phyloP scores from a whole-genome alignment of 2,329 filamentous ascomycete species.

The Ustulina deusta region DNA sequence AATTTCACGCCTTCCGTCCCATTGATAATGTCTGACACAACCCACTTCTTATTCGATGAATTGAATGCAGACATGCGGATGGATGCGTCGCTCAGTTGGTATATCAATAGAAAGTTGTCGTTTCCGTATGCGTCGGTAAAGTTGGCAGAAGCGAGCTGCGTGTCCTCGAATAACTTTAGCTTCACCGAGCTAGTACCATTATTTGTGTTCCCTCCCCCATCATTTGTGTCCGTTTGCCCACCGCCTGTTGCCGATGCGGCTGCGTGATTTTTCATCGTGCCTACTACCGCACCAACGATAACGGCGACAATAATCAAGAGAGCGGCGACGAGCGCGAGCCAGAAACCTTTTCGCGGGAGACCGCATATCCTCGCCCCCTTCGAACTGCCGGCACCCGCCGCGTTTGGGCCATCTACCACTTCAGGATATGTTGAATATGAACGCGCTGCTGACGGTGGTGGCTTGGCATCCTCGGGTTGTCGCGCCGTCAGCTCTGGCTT shows the following conservation, averaged over 20 bases:
- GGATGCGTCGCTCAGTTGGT: slow-evolving; percentile 47
- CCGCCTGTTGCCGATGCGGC: background rate
- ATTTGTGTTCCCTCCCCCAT: background rate
- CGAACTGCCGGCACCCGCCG: slow-evolving; percentile 9
- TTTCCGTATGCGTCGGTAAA: slow-evolving; percentile 46
- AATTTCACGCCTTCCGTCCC: slow-evolving; percentile 39
- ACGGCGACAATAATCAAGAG: slow-evolving; percentile 32
- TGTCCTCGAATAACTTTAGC: slow-evolving; percentile 29
- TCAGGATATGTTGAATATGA: slow-evolving; percentile 35
- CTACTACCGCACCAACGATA: slow-evolving; percentile 37
- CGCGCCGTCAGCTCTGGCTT: slow-evolving; percentile 16
- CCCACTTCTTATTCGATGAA: slow-evolving; percentile 45
- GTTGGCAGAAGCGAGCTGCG: slow-evolving; percentile 46
- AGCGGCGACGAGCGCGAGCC: slow-evolving; percentile 31
- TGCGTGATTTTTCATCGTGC: slow-evolving; percentile 9
- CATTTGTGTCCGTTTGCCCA: no score
- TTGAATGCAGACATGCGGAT: slow-evolving; percentile 49
- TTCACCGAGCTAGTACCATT: slow-evolving; percentile 7
- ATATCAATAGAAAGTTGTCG: slow-evolving; percentile 46
- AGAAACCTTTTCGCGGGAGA: slow-evolving; percentile 36
- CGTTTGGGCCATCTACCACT: slow-evolving; percentile 16
- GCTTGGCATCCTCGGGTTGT: background rate
- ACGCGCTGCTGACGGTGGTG: background rate
- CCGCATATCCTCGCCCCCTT: slow-evolving; percentile 37
- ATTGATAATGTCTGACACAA: slow-evolving; percentile 46